Evolutionary conservation across 768 basidiomycete genomes (phyloP).

Genomic region (Termitomyces sp.): DNA sequence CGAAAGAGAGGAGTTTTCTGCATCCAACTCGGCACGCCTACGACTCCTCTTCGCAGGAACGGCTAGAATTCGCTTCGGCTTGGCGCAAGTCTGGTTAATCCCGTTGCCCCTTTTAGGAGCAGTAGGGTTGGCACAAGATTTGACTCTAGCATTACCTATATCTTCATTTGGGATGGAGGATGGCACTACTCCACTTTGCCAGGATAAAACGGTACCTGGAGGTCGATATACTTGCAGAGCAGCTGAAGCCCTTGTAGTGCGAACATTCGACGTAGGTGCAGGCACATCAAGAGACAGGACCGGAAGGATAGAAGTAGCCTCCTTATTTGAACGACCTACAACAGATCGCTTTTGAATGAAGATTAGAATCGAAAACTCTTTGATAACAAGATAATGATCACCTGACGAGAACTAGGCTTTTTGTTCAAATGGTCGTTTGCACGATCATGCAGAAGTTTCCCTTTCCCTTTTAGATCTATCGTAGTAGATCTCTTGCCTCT

Average conservation of each 20-base stretch:
- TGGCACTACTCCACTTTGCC: constrained; percentile 41
- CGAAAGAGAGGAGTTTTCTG: constrained; percentile 12
- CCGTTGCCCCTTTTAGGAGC: constrained; percentile 7
- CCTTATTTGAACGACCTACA: background rate
- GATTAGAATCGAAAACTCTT: background rate
- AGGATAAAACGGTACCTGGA: constrained; percentile 19
- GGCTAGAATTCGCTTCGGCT: constrained; percentile 5
- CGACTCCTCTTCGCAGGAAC: constrained; percentile 1
- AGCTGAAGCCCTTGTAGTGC: constrained; percentile 5
- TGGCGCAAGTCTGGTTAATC: background rate
- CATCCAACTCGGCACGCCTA: constrained; percentile 20
- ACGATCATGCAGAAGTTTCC: background rate
- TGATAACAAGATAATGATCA: background rate
- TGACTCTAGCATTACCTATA: background rate
- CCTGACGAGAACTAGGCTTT: constrained; percentile 3
- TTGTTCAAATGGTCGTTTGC: background rate
- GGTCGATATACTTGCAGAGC: background rate
- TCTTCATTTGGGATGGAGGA: constrained; percentile 63
- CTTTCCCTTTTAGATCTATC: constrained; percentile 9
- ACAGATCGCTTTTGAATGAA: background rate
- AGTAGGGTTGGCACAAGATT: background rate
- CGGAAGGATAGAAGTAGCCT: background rate
- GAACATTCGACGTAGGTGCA: background rate
- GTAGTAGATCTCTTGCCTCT: constrained; percentile 21
- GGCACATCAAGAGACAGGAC: background rate